Evolutionary conservation across 768 basidiomycete genomes (phyloP).

Genomic region (Tylopilus felleus): DNA sequence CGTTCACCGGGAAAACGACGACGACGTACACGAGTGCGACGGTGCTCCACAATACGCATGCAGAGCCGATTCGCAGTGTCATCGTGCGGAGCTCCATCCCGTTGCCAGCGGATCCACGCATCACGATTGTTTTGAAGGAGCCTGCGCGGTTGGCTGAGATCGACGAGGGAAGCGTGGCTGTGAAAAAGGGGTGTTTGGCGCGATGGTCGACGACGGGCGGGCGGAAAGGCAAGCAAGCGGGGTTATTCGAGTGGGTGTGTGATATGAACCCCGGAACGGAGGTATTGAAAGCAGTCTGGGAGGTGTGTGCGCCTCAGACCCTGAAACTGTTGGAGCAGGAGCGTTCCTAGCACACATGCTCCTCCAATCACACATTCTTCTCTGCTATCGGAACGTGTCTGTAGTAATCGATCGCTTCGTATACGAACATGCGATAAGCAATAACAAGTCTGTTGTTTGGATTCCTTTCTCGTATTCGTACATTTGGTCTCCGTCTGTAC

Average conservation of each 20-base stretch:
- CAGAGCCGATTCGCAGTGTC: conserved; percentile 5
- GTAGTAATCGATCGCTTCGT: no score
- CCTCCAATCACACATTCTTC: no score
- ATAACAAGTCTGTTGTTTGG: no score
- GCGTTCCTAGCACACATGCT: no score
- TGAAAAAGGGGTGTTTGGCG: conserved; percentile 13
- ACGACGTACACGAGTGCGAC: conserved; percentile 20
- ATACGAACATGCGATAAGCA: no score
- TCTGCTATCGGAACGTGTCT: no score
- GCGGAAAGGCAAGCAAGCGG: conserved; percentile 19
- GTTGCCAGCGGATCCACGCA: conserved; percentile 23
- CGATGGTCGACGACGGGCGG: conserved; percentile 17
- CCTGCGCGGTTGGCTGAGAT: conserved; percentile 24
- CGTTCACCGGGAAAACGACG: conserved; percentile 7
- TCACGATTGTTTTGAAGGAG: conserved; percentile 28
- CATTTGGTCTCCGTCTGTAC: no score
- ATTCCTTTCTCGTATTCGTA: no score
- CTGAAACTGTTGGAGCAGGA: conserved; percentile 14
- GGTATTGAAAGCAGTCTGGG: conserved; percentile 28
- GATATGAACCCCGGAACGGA: conserved; percentile 21
- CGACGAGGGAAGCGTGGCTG: conserved; percentile 11
- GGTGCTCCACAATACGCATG: conserved; percentile 16
- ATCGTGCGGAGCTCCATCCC: conserved; percentile 29
- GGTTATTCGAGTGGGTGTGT: conserved; percentile 31
- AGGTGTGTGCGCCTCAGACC: conserved; percentile 25